Percentiles rank a stretch among this genome's conserved stretches.
phyloP scores from a whole-genome alignment of 176 grass and related monocot species.

The Melocanna baccifera region DNA sequence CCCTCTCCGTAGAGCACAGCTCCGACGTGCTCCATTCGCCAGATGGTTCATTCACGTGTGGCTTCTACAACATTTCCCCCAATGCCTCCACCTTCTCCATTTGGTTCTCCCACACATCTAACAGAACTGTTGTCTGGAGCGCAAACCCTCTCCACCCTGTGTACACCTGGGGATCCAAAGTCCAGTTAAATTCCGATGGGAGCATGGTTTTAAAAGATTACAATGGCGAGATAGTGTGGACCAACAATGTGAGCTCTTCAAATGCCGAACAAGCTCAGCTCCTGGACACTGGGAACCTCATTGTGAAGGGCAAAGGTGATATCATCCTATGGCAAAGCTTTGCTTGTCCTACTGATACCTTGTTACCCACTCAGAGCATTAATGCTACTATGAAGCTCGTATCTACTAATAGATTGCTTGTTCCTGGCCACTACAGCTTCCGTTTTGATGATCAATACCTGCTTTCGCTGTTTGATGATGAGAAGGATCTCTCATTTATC shows the following conservation, averaged over 20 bases:
- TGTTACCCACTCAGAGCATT: slow-evolving; percentile 43
- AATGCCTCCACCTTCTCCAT: slow-evolving; percentile 33
- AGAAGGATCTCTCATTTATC: no score
- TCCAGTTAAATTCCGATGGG: not conserved
- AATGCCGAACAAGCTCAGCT: not conserved
- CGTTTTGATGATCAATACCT: no score
- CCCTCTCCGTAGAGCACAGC: not conserved
- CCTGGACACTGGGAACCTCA: not conserved
- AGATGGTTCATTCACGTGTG: slow-evolving; percentile 36
- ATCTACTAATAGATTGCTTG: slow-evolving; percentile 23
- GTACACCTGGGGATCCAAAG: slow-evolving; percentile 26
- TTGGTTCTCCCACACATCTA: slow-evolving; percentile 19
- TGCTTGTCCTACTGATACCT: slow-evolving; percentile 37
- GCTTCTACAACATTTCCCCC: slow-evolving; percentile 34
- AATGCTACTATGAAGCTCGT: slow-evolving; percentile 31
- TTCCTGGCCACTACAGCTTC: not conserved
- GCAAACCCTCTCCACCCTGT: no score
- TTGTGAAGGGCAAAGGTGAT: no score
- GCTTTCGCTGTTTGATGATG: no score
- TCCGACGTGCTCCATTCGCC: slow-evolving; percentile 16
- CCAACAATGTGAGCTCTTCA: slow-evolving; percentile 11
- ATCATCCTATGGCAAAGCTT: not conserved
- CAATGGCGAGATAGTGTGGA: slow-evolving; percentile 19
- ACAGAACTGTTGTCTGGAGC: not conserved
- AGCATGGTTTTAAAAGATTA: slow-evolving; percentile 29